Base-by-base conservation (phyloP, 495 filamentous ascomycete genomes). In the Aspergillus bertholletiae region DNA sequence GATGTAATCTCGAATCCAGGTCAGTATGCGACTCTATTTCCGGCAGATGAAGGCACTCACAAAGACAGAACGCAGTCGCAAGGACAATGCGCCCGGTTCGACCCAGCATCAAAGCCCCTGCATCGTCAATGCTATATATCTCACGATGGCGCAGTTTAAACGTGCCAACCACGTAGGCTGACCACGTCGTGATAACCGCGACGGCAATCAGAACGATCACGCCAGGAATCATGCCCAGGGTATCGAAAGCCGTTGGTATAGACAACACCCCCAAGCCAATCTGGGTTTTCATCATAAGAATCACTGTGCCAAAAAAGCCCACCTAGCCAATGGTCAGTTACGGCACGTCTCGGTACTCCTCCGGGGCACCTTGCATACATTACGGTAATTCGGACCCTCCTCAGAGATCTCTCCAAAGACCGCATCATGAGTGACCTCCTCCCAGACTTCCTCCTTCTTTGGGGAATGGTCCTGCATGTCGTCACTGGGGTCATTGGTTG, bases 141-240 rank as follows among this genome's bases (percentile, higher is more conserved):
- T 82, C 64, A 1, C 84, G 86, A 63, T 81, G 81, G 47, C 72
- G 74, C 11, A 84, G 46, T 65, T 86, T 87, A 58, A 89, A 81
- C 60, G 84, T 80, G 23, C 82, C 85, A 51, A 89, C 73, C 40
- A 88, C 73, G 51, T 83, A 86, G 59, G 80, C 82, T 26, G 84
- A 84, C 69, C 88, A 90, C 47, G 82, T 82, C 39, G 85, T 82
- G 20, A 86, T 57, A n/a, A 82, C 50, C 15, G 84, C 86, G 22
- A 87, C 52, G 24, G 60, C 56, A 34, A 84, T 53, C 8, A 81
- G 72, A 46, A 79, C 63, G 30, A 86, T 70, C 3, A 74, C 53
- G 5, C 64, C 64, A 7, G 64, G 56, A 7, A 84, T 74, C 74
- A 85, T 79, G 20, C 83, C 83, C 12, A 85, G 65, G 8, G 70